phyloP scores from a whole-genome alignment of 2,329 filamentous ascomycete genomes.

The Neonectria neomacrospora region DNA sequence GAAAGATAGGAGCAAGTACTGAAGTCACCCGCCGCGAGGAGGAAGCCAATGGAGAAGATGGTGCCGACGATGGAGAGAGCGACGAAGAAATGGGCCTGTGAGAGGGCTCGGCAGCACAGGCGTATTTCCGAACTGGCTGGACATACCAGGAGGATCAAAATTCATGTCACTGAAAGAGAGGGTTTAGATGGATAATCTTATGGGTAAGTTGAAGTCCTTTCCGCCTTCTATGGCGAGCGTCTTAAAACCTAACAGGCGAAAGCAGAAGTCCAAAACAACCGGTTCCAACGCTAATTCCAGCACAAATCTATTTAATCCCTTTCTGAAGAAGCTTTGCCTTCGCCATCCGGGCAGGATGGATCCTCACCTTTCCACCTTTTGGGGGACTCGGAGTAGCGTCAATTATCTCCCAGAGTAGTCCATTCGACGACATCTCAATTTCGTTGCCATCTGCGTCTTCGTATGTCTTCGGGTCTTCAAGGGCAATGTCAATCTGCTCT shows the following conservation, averaged over 20 bases:
- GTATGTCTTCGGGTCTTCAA: slow-evolving; percentile 19
- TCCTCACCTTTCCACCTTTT: slow-evolving; percentile 29
- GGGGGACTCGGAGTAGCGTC: slow-evolving; percentile 26
- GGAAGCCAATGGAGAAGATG: slow-evolving; percentile 73
- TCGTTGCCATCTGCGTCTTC: slow-evolving; percentile 24
- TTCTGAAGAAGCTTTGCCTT: slow-evolving; percentile 27
- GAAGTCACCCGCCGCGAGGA: slow-evolving; percentile 82
- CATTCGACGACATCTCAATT: slow-evolving; percentile 17
- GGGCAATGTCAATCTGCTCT: slow-evolving; percentile 22
- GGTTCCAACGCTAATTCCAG: neutral
- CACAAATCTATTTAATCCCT: neutral
- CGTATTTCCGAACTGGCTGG: neutral
- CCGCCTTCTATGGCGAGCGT: neutral
- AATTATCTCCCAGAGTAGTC: slow-evolving; percentile 11
- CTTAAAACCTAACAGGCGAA: slow-evolving; percentile 1
- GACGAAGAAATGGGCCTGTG: slow-evolving; percentile 64
- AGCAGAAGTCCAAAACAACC: neutral
- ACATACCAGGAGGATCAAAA: neutral
- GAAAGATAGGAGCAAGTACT: slow-evolving; percentile 82
- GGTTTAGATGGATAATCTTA: neutral
- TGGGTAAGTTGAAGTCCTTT: slow-evolving; percentile 13
- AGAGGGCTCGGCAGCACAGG: slow-evolving; percentile 17
- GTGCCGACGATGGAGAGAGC: slow-evolving; percentile 70
- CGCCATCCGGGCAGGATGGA: slow-evolving; percentile 33
- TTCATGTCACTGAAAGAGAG: neutral